Evolutionary conservation across 176 grass and related monocot species (phyloP).

Genomic region (Zizania latifolia): DNA sequence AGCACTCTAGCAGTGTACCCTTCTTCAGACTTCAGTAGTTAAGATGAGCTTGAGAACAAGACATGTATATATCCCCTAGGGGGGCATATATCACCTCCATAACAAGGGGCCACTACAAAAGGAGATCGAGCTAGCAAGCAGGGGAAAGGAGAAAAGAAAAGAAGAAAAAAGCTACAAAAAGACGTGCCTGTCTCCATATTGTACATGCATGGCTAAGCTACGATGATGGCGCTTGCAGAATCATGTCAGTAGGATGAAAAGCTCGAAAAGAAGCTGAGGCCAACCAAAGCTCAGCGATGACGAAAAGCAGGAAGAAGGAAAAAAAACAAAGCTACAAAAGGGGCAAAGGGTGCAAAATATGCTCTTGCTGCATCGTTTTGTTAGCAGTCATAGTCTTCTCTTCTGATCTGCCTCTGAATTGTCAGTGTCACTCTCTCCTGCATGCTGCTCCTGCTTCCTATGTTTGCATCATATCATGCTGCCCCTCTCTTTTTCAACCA

Average conservation of each 20-base stretch:
- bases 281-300: slow-evolving; percentile 50
- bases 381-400: no score
- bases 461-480: slow-evolving; percentile 51
- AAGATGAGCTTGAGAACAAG: no score
- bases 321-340: slow-evolving; percentile 53
- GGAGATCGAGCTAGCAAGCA: slow-evolving; percentile 15
- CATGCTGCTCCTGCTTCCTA: slow-evolving; percentile 51
- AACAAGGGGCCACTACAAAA: slow-evolving; percentile 13
- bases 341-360: slow-evolving; percentile 11
- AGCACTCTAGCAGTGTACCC: no score
- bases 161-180: slow-evolving; percentile 60
- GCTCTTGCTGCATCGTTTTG: no score
- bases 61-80: no score
- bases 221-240: slow-evolving; percentile 63
- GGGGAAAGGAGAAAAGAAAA: slow-evolving; percentile 34
- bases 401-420: no score
- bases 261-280: slow-evolving; percentile 22
- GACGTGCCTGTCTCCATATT: slow-evolving; percentile 75
- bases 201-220: slow-evolving; percentile 37
- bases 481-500: no score
- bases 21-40: no score
- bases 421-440: slow-evolving; percentile 32
- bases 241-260: slow-evolving; percentile 71
- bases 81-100: no score
- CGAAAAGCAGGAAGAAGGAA: slow-evolving; percentile 46